A percentile compares a stretch with the other conserved stretches of the same genome.
These are phyloP conservation scores for Naganishia onofrii DNA, from an alignment of 768 basidiomycete genomes.

Conservation along the genomic window DNA sequence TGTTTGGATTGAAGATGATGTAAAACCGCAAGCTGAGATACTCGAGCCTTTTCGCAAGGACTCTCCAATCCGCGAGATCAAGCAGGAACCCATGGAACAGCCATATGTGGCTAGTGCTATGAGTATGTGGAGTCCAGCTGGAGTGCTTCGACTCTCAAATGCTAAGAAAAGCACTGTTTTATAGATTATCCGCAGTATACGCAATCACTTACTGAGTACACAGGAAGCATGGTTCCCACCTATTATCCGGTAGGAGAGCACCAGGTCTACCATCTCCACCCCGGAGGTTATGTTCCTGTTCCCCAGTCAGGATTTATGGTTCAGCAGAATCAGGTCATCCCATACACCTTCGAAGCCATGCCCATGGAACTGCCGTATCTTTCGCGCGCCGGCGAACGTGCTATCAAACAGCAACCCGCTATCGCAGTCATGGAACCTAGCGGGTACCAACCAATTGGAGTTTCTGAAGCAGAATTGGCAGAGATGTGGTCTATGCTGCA, in stretches of 20 bases:
- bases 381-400: neutral
- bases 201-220: neutral
- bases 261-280: neutral
- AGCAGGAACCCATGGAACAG: neutral
- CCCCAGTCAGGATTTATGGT: slow-evolving; percentile 30
- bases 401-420: neutral
- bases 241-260: neutral
- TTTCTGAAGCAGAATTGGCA: slow-evolving; percentile 35
- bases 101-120: neutral
- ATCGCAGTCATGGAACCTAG: slow-evolving; percentile 4
- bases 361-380: slow-evolving; percentile 27
- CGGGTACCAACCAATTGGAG: slow-evolving; percentile 24
- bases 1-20: neutral
- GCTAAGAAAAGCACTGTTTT: neutral
- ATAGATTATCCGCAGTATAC: neutral
- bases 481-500: slow-evolving; percentile 39
- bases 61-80: neutral
- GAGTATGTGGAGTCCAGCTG: neutral
- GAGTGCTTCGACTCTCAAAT: too few relatives aligned
- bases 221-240: neutral
- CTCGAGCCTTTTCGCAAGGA: neutral
- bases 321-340: slow-evolving; percentile 25
- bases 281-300: slow-evolving; percentile 23
- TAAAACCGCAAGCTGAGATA: neutral
- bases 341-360: slow-evolving; percentile 37